Conservation (phyloP, 2,329 filamentous ascomycete genomes). For the Ceratocystis huliohia region DNA sequence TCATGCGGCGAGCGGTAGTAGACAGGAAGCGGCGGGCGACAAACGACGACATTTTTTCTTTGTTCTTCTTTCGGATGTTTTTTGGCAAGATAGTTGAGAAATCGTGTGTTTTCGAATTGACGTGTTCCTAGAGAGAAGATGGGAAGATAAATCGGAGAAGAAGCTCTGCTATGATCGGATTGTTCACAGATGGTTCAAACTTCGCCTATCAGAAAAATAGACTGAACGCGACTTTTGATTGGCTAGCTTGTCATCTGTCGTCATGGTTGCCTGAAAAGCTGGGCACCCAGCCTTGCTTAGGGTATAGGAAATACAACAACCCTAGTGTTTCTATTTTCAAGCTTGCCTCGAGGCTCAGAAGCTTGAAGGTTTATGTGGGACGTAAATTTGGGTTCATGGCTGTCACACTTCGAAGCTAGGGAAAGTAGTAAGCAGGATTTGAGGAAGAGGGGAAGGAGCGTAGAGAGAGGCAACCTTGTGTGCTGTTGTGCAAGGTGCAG, state of each 20-base stretch:
- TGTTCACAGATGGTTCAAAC: neutral
- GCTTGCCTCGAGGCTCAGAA: too few relatives aligned
- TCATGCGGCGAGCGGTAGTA: slow-evolving; percentile 41
- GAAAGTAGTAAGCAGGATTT: neutral
- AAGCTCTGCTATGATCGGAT: neutral
- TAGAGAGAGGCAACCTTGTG: neutral
- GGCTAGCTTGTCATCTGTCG: slow-evolving; percentile 6
- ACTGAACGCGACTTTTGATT: slow-evolving; percentile 11
- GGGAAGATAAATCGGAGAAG: neutral
- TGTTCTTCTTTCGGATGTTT: slow-evolving; percentile 20
- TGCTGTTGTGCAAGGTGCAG: neutral
- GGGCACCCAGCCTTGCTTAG: slow-evolving; percentile 6
- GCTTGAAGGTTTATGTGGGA: neutral
- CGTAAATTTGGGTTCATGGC: neutral
- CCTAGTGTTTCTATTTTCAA: neutral
- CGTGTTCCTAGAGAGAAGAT: neutral
- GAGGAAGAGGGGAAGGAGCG: neutral
- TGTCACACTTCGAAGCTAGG: neutral
- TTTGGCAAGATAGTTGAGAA: too few relatives aligned
- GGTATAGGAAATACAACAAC: neutral
- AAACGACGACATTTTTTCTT: slow-evolving; percentile 38
- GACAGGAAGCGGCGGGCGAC: slow-evolving; percentile 44
- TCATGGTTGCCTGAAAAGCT: slow-evolving; percentile 15
- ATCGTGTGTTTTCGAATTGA: too few relatives aligned
- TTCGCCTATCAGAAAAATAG: slow-evolving; percentile 11